phyloP scores from a whole-genome alignment of 2,329 filamentous ascomycete genomes.

The Falciphora oryzae region DNA sequence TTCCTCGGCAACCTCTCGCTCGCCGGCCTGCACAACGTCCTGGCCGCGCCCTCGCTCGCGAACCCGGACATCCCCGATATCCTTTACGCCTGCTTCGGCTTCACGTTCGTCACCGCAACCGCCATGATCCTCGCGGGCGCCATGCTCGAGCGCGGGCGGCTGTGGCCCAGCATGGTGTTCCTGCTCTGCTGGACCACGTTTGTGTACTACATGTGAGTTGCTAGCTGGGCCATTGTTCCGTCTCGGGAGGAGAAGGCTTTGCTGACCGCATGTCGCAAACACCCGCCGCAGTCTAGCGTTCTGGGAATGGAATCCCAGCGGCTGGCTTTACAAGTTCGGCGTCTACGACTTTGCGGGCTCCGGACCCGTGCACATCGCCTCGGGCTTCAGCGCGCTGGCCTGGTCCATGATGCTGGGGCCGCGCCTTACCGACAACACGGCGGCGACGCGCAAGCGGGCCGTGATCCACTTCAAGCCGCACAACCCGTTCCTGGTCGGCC shows the following conservation, averaged over 20 bases:
- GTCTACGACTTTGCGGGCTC: constrained; percentile 56
- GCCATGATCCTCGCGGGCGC: constrained; percentile 62
- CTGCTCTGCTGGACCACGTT: constrained; percentile 58
- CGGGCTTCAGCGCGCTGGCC: constrained; percentile 56
- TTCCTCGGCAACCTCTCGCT: constrained; percentile 59
- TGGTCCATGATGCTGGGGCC: constrained; percentile 60
- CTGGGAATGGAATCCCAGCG: constrained; percentile 63
- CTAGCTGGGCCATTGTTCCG: constrained; percentile 13
- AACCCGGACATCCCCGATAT: constrained; percentile 55
- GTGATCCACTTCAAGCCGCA: constrained; percentile 46
- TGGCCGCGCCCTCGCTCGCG: constrained; percentile 54
- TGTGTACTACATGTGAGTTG: constrained; percentile 45
- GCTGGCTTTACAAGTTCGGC: constrained; percentile 58
- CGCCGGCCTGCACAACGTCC: constrained; percentile 56
- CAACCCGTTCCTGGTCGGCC: constrained; percentile 57
- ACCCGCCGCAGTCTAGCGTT: constrained; percentile 42
- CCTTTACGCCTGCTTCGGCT: constrained; percentile 60
- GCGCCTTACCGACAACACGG: constrained; percentile 39
- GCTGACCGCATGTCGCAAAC: background rate
- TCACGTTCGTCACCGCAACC: constrained; percentile 55
- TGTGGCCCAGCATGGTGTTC: constrained; percentile 50
- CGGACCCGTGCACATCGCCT: constrained; percentile 59
- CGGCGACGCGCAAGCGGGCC: constrained; percentile 19
- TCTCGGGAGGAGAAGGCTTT: background rate
- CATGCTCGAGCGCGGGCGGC: constrained; percentile 50